Conservation (phyloP, 106 monocot species). For the Allium cepa region DNA sequence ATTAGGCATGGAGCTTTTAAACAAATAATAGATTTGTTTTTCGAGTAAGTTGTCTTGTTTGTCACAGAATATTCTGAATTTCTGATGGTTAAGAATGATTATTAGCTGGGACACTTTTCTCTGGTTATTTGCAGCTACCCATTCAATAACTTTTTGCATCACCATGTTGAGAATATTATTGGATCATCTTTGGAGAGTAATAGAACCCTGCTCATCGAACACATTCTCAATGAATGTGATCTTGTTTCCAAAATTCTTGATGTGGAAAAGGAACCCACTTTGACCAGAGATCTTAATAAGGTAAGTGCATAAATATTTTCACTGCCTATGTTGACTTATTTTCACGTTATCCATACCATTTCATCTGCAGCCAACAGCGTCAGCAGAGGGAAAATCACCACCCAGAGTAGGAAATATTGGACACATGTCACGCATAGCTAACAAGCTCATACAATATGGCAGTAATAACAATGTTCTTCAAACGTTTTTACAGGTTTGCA, state of each 20-base stretch:
- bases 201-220: conserved; percentile 43
- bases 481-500: conserved; percentile 70
- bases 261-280: conserved; percentile 53
- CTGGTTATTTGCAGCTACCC: conserved; percentile 53
- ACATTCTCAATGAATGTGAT: conserved; percentile 64
- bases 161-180: conserved; percentile 87
- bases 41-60: conserved; percentile 56
- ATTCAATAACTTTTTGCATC: conserved; percentile 96
- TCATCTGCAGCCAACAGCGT: conserved; percentile 53
- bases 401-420: conserved; percentile 81
- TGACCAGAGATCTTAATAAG: conserved; percentile 39
- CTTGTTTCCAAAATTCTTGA: conserved; percentile 66
- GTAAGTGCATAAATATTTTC: conserved; percentile 13
- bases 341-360: not conserved
- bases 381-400: conserved; percentile 36
- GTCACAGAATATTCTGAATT: too few species aligned
- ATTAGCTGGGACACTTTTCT: too few species aligned
- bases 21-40: conserved; percentile 71
- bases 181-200: conserved; percentile 82
- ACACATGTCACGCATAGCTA: conserved; percentile 76
- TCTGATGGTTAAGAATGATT: too few species aligned
- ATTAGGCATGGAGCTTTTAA: conserved; percentile 59
- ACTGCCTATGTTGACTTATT: not conserved
- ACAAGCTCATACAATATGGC: conserved; percentile 71
- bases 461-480: conserved; percentile 47